Percentiles rank a stretch among this genome's conserved stretches.
phyloP scores from a whole-genome alignment of 305 asterid species.

The Plantago rigida region DNA sequence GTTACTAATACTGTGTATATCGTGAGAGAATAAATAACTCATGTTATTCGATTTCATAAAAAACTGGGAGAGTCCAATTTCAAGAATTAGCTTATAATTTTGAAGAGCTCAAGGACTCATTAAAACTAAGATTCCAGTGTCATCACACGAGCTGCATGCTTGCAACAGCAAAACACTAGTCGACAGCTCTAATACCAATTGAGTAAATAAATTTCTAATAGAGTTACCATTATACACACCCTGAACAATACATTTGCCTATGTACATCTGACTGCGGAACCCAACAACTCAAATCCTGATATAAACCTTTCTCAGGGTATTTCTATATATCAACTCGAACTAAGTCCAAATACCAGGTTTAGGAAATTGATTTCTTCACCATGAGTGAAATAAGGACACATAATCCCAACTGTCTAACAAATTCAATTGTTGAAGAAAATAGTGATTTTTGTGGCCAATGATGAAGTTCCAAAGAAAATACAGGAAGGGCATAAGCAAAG shows the following conservation, averaged over 20 bases:
- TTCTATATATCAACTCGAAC: background rate
- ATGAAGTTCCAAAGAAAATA: constrained; percentile 1
- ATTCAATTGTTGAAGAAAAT: background rate
- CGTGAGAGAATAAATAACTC: background rate
- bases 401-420: background rate
- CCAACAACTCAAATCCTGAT: too few relatives aligned
- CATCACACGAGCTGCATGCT: too few relatives aligned
- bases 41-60: background rate
- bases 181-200: too few relatives aligned
- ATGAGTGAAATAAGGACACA: background rate
- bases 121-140: too few relatives aligned
- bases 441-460: constrained; percentile 5
- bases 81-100: background rate
- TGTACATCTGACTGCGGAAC: too few relatives aligned
- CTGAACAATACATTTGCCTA: too few relatives aligned
- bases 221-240: too few relatives aligned
- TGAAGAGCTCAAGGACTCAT: constrained; percentile 13
- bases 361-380: background rate
- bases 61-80: constrained; percentile 1
- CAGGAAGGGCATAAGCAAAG: constrained; percentile 4
- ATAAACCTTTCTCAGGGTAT: too few relatives aligned
- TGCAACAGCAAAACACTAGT: too few relatives aligned
- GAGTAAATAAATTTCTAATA: too few relatives aligned
- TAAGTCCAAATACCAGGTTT: background rate
- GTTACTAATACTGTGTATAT: too few relatives aligned